Evolutionary conservation across 2,329 filamentous ascomycete species (phyloP).

Genomic region (Fusarium sp.): DNA sequence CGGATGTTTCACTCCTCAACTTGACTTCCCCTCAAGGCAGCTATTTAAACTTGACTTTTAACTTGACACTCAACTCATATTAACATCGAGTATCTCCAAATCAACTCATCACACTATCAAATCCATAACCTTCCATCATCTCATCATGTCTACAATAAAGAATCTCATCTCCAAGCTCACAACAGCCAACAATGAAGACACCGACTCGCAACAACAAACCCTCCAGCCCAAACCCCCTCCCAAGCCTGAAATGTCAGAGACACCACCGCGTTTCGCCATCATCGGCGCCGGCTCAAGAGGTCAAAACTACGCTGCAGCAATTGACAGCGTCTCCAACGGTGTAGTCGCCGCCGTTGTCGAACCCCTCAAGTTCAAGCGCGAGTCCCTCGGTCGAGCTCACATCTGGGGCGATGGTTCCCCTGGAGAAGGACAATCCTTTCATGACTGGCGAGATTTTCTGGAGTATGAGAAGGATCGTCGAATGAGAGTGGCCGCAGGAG

Average conservation of each 20-base stretch:
- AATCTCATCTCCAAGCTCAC: slow-evolving; percentile 41
- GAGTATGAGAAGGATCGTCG: slow-evolving; percentile 77
- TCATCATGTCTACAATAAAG: slow-evolving; percentile 42
- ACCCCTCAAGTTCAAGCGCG: slow-evolving; percentile 82
- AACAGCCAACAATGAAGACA: slow-evolving; percentile 18
- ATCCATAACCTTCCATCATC: neutral
- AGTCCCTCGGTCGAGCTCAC: slow-evolving; percentile 77
- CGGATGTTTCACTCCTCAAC: slow-evolving; percentile 1
- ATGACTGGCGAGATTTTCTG: slow-evolving; percentile 82
- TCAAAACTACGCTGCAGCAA: slow-evolving; percentile 78
- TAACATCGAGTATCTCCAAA: neutral
- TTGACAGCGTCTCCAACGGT: slow-evolving; percentile 75
- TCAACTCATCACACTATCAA: neutral
- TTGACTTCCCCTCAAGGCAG: slow-evolving; percentile 8
- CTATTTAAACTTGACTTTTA: slow-evolving; percentile 11
- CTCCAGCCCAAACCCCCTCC: slow-evolving; percentile 52
- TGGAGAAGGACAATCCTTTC: slow-evolving; percentile 76
- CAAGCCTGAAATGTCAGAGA: slow-evolving; percentile 62
- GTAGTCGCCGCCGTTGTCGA: slow-evolving; percentile 85
- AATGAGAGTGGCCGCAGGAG: slow-evolving; percentile 64
- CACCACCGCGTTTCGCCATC: slow-evolving; percentile 78
- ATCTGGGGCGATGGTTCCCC: slow-evolving; percentile 75
- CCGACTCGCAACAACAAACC: slow-evolving; percentile 43
- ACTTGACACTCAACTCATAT: slow-evolving; percentile 6
- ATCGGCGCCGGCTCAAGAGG: slow-evolving; percentile 89